Conservation (phyloP, 805 yeast species). For the Suhomyces pyralidae region DNA sequence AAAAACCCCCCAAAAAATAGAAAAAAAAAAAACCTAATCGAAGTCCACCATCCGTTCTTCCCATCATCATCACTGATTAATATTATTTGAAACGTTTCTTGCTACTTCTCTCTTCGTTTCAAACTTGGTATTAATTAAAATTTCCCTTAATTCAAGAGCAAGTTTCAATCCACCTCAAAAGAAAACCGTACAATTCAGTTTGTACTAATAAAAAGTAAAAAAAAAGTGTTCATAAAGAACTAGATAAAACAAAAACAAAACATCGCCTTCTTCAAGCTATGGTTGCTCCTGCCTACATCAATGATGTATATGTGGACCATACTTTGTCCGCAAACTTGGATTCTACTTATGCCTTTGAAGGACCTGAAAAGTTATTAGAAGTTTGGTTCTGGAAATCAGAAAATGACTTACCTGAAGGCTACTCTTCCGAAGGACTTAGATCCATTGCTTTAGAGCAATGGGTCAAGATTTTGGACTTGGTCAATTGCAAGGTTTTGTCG, state of each 20-base stretch:
- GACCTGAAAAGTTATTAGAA: conserved; percentile 92
- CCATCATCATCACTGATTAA: conserved; percentile 3
- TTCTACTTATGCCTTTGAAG: conserved; percentile 92
- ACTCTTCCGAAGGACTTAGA: conserved; percentile 50
- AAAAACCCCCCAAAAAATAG: not conserved
- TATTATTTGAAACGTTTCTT: conserved; percentile 40
- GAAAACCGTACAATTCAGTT: conserved; percentile 4
- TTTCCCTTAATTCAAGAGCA: conserved; percentile 29
- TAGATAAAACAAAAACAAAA: not conserved
- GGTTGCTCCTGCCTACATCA: conserved; percentile 43
- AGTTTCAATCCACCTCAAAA: conserved; percentile 37
- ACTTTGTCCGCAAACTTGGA: conserved; percentile 75
- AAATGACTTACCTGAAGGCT: conserved; percentile 33
- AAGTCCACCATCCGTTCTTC: conserved; percentile 5
- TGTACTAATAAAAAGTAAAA: not conserved
- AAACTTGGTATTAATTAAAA: conserved; percentile 17
- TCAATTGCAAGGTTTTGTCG: conserved; percentile 85
- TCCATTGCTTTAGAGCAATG: conserved; percentile 63
- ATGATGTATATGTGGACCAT: conserved; percentile 65
- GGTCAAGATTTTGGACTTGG: conserved; percentile 72
- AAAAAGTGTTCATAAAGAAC: not conserved
- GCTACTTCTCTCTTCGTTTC: conserved; percentile 49
- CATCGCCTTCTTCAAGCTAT: conserved; percentile 13
- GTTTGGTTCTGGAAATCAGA: conserved; percentile 74
- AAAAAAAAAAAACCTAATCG: not conserved